Conservation (phyloP, 2,329 filamentous ascomycete genomes). For the Talaromyces rugulosus region DNA sequence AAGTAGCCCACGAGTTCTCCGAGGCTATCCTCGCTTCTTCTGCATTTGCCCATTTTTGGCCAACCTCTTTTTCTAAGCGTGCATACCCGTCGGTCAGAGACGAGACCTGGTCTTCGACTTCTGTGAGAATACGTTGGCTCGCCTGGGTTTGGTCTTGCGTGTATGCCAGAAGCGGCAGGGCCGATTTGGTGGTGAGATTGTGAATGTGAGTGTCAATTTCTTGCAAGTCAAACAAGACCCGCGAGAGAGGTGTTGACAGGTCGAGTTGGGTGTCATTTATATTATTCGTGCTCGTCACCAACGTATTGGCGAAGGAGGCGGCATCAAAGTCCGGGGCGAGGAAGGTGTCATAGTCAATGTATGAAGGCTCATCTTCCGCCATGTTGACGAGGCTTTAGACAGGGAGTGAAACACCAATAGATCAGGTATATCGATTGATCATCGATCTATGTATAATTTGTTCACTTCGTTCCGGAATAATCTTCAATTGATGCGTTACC, state of each 20-base stretch:
- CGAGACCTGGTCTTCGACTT: conserved; percentile 75
- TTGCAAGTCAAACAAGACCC: conserved; percentile 92
- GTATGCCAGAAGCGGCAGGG: conserved; percentile 73
- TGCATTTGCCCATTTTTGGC: conserved; percentile 78
- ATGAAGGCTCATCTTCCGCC: conserved; percentile 57
- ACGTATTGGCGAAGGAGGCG: conserved; percentile 76
- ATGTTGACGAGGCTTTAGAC: conserved; percentile 18
- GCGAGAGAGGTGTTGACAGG: conserved; percentile 86
- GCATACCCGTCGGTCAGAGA: conserved; percentile 80
- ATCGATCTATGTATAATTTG: background rate
- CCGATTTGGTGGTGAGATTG: conserved; percentile 76
- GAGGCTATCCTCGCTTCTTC: conserved; percentile 76
- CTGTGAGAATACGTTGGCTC: conserved; percentile 66
- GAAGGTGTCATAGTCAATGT: conserved; percentile 94
- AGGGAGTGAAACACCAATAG: background rate
- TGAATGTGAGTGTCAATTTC: conserved; percentile 97
- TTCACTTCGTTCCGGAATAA: background rate
- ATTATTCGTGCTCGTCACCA: conserved; percentile 89
- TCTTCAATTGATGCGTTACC: background rate
- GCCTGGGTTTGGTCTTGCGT: conserved; percentile 71
- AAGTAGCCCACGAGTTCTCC: conserved; percentile 72
- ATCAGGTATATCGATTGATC: background rate
- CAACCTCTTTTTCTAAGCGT: conserved; percentile 79
- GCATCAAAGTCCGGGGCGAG: conserved; percentile 78
- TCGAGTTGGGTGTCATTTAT: conserved; percentile 84